These are phyloP conservation scores for Xerocomus minutiporus DNA, from an alignment of 1,284 basidiomycete genomes.

Conservation along the genomic window DNA sequence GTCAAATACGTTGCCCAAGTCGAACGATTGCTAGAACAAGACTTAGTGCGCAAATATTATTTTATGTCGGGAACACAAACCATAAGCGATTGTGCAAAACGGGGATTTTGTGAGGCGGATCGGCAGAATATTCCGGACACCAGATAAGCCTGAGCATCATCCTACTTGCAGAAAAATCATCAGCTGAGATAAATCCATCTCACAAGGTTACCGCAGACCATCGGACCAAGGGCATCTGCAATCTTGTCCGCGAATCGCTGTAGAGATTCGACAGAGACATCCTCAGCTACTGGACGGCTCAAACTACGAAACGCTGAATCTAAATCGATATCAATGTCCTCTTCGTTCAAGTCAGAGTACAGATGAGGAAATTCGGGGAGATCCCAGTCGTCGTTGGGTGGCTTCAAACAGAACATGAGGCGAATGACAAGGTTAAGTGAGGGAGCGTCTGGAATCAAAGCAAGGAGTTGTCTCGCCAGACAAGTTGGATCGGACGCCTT, in stretches of 20 bases:
- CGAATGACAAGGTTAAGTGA: conserved; percentile 58
- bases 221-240: conserved; percentile 46
- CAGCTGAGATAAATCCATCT: conserved; percentile 1
- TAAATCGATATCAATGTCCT: conserved; percentile 48
- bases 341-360: conserved; percentile 50
- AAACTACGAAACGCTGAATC: conserved; percentile 49
- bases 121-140: conserved; percentile 58
- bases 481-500: conserved; percentile 54
- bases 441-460: conserved; percentile 56
- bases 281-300: conserved; percentile 54
- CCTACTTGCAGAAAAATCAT: conserved; percentile 36
- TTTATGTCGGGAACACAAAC: conserved; percentile 29
- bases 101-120: conserved; percentile 58
- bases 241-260: conserved; percentile 51
- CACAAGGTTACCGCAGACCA: conserved; percentile 38
- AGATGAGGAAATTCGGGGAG: conserved; percentile 65
- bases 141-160: conserved; percentile 50
- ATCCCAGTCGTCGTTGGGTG: conserved; percentile 71
- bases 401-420: conserved; percentile 73
- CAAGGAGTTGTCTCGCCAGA: conserved; percentile 56
- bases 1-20: conserved; percentile 53
- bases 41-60: conserved; percentile 4
- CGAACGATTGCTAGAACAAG: conserved; percentile 46
- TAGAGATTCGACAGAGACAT: conserved; percentile 43
- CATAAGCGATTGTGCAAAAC: conserved; percentile 40